Conservation (phyloP, 208 protist genomes). For the Wallacemonas rigidus region DNA sequence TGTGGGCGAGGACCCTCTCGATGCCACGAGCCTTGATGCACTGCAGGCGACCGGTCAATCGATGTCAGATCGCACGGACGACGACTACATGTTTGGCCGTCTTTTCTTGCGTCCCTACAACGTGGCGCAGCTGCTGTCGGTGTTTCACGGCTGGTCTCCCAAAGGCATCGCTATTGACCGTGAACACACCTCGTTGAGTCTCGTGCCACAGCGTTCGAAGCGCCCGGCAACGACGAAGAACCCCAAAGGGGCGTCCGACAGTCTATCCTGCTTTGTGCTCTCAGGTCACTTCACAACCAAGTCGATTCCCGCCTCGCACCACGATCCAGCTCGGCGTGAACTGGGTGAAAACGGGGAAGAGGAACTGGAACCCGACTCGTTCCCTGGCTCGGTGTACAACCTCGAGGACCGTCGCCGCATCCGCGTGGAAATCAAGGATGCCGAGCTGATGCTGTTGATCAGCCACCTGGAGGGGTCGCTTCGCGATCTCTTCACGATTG, state of each 20-base stretch:
- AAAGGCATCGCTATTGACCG: conserved; percentile 38
- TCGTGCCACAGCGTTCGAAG: conserved; percentile 22
- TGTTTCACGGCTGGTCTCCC: conserved; percentile 63
- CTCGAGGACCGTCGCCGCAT: conserved; percentile 52
- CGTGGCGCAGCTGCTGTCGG: conserved; percentile 80
- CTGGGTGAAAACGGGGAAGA: conserved; percentile 18
- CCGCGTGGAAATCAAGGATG: conserved; percentile 41
- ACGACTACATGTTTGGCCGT: conserved; percentile 74
- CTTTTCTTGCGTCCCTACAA: conserved; percentile 86
- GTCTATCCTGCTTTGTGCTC: conserved; percentile 34
- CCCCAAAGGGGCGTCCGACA: conserved; percentile 1
- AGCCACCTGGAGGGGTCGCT: conserved; percentile 77
- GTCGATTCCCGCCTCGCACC: background rate
- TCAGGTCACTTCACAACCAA: conserved; percentile 45
- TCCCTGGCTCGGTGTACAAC: conserved; percentile 48
- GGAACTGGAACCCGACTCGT: conserved; percentile 22
- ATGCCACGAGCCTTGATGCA: background rate
- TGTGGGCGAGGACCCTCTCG: background rate
- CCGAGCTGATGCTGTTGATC: conserved; percentile 68
- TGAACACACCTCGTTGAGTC: conserved; percentile 47
- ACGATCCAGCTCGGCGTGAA: background rate
- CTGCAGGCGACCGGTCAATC: conserved; percentile 1
- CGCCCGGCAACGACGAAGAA: background rate
- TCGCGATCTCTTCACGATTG: conserved; percentile 73
- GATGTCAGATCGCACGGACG: conserved; percentile 16